Conservation (phyloP, 345 rosid species). For the Acer yangbiense region DNA sequence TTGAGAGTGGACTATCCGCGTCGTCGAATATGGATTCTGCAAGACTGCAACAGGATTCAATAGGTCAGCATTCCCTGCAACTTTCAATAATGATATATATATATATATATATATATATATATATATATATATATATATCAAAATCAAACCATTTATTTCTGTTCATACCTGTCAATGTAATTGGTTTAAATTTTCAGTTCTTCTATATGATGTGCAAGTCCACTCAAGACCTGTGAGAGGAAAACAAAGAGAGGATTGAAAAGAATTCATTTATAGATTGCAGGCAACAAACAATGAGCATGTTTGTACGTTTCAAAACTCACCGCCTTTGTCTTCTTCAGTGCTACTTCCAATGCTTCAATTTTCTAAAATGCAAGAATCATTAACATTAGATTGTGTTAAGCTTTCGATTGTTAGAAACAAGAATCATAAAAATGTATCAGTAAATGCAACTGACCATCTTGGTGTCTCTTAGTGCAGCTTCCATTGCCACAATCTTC, state of each 20-base stretch:
- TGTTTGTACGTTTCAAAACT: conserved; percentile 13
- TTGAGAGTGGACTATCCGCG: too few relatives aligned
- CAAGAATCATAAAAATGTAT: not conserved
- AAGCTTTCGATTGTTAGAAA: conserved; percentile 6
- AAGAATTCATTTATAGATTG: not conserved
- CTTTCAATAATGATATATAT: not conserved
- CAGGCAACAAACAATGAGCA: not conserved
- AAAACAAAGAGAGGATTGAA: not conserved
- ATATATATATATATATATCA: not conserved
- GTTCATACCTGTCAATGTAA: conserved; percentile 5
- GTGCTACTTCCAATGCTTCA: conserved; percentile 43
- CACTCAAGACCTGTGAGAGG: conserved; percentile 37
- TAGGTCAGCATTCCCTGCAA: not conserved
- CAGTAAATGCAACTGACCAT: conserved; percentile 27
- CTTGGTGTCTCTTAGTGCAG: conserved; percentile 32
- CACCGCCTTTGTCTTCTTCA: conserved; percentile 43
- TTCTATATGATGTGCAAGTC: conserved; percentile 36
- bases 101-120: not conserved
- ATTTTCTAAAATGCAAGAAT: conserved; percentile 35
- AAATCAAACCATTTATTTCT: not conserved
- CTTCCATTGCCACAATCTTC: conserved; percentile 33
- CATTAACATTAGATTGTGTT: not conserved
- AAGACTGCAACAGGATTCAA: not conserved
- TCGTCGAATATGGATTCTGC: not conserved
- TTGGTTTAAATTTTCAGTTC: conserved; percentile 22